Conservation (phyloP, 768 basidiomycete species). For the Tricholoma matsutake region DNA sequence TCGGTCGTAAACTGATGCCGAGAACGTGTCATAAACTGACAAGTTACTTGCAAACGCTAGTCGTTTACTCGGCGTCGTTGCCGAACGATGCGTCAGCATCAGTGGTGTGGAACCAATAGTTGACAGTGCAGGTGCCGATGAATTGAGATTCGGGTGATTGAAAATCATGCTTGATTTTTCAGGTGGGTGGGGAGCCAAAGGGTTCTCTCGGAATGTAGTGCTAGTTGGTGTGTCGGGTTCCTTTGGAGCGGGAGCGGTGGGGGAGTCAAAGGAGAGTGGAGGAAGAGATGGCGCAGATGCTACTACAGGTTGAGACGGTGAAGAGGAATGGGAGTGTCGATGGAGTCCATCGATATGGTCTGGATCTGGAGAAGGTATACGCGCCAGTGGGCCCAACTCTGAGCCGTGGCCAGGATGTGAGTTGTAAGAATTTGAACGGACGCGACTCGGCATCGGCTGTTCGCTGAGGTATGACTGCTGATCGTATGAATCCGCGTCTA, state of each 20-base stretch:
- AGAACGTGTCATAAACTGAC: conserved; percentile 97
- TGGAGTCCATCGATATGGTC: conserved; percentile 88
- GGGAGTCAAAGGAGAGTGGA: conserved; percentile 52
- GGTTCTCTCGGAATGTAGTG: conserved; percentile 16
- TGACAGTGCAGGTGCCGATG: conserved; percentile 85
- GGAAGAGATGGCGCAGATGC: conserved; percentile 34
- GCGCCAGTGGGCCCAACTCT: conserved; percentile 74
- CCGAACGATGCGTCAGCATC: conserved; percentile 66
- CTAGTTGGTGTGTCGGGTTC: conserved; percentile 37
- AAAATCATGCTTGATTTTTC: conserved; percentile 58
- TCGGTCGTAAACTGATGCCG: conserved; percentile 86
- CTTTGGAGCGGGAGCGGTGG: conserved; percentile 36
- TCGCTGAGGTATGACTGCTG: conserved; percentile 57
- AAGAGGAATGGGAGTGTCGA: conserved; percentile 55
- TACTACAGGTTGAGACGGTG: conserved; percentile 25
- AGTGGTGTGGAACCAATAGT: conserved; percentile 46
- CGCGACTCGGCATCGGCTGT: conserved; percentile 45
- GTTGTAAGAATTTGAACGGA: conserved; percentile 83
- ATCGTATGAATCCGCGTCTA: conserved; percentile 68
- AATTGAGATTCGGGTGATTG: conserved; percentile 79
- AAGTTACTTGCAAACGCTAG: conserved; percentile 89
- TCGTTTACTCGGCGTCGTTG: conserved; percentile 66
- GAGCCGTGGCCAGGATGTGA: conserved; percentile 44
- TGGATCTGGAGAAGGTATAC: conserved; percentile 80
- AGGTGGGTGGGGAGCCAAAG: conserved; percentile 35